Evolutionary conservation across 768 basidiomycete genomes (phyloP).

Genomic region (Phlegmacium glaucopus): DNA sequence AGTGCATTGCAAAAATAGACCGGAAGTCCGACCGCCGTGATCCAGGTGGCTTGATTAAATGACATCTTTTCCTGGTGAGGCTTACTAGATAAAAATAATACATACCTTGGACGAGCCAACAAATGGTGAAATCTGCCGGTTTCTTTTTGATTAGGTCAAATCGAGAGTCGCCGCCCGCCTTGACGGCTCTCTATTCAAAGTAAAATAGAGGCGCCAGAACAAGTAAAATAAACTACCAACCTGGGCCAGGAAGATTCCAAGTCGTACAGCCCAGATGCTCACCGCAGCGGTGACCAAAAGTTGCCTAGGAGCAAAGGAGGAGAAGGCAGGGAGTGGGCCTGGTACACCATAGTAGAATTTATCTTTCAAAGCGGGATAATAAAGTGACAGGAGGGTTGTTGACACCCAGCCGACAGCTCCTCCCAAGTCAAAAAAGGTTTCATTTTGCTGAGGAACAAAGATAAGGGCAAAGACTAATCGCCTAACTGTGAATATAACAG

Average conservation of each 20-base stretch:
- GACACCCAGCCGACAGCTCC: slow-evolving; percentile 67
- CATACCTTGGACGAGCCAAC: slow-evolving; percentile 61
- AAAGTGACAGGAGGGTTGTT: slow-evolving; percentile 56
- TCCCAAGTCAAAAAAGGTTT: slow-evolving; percentile 64
- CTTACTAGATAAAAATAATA: neutral
- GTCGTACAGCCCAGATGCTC: slow-evolving; percentile 56
- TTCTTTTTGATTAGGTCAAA: slow-evolving; percentile 53
- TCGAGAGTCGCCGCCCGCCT: slow-evolving; percentile 59
- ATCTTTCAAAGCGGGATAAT: slow-evolving; percentile 54
- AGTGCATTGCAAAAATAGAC: slow-evolving; percentile 62
- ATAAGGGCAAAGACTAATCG: slow-evolving; percentile 49
- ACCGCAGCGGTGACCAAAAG: slow-evolving; percentile 54
- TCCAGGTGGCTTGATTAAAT: slow-evolving; percentile 52
- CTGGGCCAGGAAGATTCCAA: slow-evolving; percentile 57
- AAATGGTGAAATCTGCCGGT: slow-evolving; percentile 44
- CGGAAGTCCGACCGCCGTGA: slow-evolving; percentile 64
- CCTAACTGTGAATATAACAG: neutral
- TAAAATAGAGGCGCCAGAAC: neutral
- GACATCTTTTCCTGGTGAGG: neutral
- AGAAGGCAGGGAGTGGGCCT: slow-evolving; percentile 36
- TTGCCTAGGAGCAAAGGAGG: slow-evolving; percentile 57
- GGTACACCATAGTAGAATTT: slow-evolving; percentile 40
- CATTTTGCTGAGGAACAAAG: slow-evolving; percentile 63
- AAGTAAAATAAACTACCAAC: slow-evolving; percentile 27
- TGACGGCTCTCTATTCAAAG: slow-evolving; percentile 33